Base-by-base conservation (phyloP, 805 yeast genomes). In the Cyberlindnera mycetangii region DNA sequence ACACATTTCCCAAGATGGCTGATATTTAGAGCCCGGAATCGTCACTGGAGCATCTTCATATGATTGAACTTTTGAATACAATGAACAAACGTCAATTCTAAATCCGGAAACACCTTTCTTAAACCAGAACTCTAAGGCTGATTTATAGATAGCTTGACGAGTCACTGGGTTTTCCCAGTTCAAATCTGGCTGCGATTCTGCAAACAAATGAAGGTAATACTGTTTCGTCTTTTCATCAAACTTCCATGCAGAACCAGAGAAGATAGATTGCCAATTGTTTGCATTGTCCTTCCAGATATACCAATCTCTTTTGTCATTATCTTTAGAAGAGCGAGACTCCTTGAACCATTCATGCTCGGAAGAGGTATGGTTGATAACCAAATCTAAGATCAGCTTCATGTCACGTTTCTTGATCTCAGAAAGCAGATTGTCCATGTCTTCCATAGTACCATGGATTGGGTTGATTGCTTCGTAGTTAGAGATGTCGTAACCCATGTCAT, bases 401-500 rank as follows among this genome's bases (percentile, higher is more conserved):
- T 74, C 81, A 31, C 79, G 61, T 32, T 65, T 54, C 55, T 79
- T 80, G 27, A 67, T 51, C 48, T 69, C 78, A 14, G 61, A 59
- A 46, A 78, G 70, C 58, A 79, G 68, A 20, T 55, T 50, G 52
- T 75, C 75, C 70, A 75, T 71, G 52, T 76, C 81, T 47, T 72
- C 72, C 60, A 76, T 57, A 11, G 79, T 69, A 31, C 84, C 85
- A 58, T 74, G 78, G 46, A 65, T 64, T 12, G 75, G 72, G 59
- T 78, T 71, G 31, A 79, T 70, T 18, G 61, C 69, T 57, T 75
- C 70, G 61, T 79, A 79, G 60, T 79, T 71, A 16, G 76, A 62
- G 53, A 79, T 75, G 54, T 79, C 83, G 56, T 78, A 79, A 4
- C 84, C 84, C 83, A 78, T 78, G 58, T 78, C 83, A 41, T 71